Conservation (phyloP, 495 filamentous ascomycete species). For the Podospora pseudoanserina region DNA sequence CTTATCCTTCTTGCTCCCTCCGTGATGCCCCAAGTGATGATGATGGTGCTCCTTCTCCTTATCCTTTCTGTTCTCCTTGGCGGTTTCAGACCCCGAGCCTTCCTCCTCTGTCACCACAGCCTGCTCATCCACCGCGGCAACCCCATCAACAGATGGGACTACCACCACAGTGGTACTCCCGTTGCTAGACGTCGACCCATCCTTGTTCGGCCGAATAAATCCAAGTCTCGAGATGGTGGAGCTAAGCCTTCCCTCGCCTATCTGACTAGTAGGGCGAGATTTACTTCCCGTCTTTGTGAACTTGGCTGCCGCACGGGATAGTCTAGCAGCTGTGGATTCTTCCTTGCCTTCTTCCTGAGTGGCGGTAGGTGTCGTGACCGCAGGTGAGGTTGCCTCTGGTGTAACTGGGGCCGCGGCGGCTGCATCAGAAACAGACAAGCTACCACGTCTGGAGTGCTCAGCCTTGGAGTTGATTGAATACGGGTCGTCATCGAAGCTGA, state of each 20-base stretch:
- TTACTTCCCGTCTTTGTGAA: constrained; percentile 50
- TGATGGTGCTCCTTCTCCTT: constrained; percentile 41
- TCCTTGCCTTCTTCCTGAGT: constrained; percentile 40
- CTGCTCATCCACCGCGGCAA: constrained; percentile 35
- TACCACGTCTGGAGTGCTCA: constrained; percentile 41
- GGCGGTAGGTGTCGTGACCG: constrained; percentile 25
- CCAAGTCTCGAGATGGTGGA: constrained; percentile 63
- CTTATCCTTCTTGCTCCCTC: constrained; percentile 45
- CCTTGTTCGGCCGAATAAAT: constrained; percentile 49
- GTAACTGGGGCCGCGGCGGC: constrained; percentile 39
- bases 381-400: constrained; percentile 36
- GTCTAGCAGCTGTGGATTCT: constrained; percentile 45
- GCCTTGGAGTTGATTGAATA: constrained; percentile 30
- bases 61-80: constrained; percentile 31
- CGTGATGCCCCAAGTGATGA: constrained; percentile 26
- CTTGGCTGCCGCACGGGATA: constrained; percentile 59
- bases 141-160: constrained; percentile 9
- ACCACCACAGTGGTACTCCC: constrained; percentile 25
- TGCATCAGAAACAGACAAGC: constrained; percentile 48
- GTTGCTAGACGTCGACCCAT: constrained; percentile 26
- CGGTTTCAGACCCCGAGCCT: constrained; percentile 35
- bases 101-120: constrained; percentile 39
- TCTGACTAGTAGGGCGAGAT: constrained; percentile 65
- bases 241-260: constrained; percentile 64
- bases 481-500: constrained; percentile 38